Conservation (phyloP, 768 basidiomycete genomes). For the Polyporus arcularius region DNA sequence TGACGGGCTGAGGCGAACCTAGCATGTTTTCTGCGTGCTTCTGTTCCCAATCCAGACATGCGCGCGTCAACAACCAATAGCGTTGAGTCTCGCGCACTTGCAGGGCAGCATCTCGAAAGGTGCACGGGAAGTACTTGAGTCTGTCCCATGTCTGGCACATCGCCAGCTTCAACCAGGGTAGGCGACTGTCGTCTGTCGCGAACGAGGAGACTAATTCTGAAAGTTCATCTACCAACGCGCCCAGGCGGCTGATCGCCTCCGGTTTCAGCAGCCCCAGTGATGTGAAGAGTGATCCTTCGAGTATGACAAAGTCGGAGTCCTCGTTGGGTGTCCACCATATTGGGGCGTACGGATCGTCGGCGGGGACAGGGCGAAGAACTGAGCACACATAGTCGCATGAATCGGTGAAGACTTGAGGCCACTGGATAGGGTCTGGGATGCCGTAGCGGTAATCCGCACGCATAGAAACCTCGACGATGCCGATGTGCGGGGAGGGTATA, state of each 20-base stretch:
- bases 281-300: not conserved
- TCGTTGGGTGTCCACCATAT: not conserved
- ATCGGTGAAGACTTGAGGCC: conserved; percentile 2
- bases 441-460: conserved; percentile 1
- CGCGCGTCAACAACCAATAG: not conserved
- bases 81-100: not conserved
- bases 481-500: too few species aligned
- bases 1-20: not conserved
- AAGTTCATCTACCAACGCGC: not conserved
- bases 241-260: not conserved
- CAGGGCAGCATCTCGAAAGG: not conserved
- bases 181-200: not conserved
- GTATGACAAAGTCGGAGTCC: not conserved
- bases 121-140: not conserved
- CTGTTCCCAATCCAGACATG: not conserved
- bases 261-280: not conserved
- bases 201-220: not conserved
- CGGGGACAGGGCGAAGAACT: not conserved
- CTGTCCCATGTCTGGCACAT: not conserved
- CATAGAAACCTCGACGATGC: not conserved
- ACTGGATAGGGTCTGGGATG: conserved; percentile 2
- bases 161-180: not conserved
- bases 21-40: not conserved
- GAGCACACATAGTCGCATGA: not conserved
- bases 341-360: not conserved